phyloP scores from a whole-genome alignment of 1,284 basidiomycete genomes.

The Volvariella volvacea region DNA sequence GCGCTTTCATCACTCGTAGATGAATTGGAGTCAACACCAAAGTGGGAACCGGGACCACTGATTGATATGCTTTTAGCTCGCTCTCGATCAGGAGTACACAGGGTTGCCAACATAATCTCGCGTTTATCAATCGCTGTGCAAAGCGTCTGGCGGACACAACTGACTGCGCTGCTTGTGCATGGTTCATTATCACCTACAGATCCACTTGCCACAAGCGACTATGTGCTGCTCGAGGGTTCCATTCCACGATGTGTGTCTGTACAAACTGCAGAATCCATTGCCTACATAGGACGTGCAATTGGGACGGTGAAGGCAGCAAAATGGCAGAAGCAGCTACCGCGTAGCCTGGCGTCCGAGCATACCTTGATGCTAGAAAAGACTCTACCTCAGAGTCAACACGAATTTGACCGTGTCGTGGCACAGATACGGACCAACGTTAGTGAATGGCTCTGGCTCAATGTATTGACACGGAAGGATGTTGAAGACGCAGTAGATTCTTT shows the following conservation, averaged over 20 bases:
- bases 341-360: slow-evolving; percentile 55
- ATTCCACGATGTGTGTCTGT: slow-evolving; percentile 70
- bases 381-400: slow-evolving; percentile 66
- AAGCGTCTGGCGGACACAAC: slow-evolving; percentile 71
- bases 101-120: slow-evolving; percentile 63
- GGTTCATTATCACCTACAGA: slow-evolving; percentile 58
- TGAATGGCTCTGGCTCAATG: slow-evolving; percentile 90
- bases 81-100: slow-evolving; percentile 70
- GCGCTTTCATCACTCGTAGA: slow-evolving; percentile 59
- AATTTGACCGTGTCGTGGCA: slow-evolving; percentile 67
- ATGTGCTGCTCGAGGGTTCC: slow-evolving; percentile 50
- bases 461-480: slow-evolving; percentile 78
- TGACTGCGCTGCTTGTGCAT: slow-evolving; percentile 74
- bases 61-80: slow-evolving; percentile 70
- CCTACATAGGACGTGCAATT: slow-evolving; percentile 83
- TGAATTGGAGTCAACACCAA: slow-evolving; percentile 45
- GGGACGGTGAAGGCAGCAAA: slow-evolving; percentile 77
- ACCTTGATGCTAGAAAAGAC: slow-evolving; percentile 58
- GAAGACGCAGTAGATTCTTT: slow-evolving; percentile 43
- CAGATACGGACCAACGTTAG: slow-evolving; percentile 69
- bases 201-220: slow-evolving; percentile 50
- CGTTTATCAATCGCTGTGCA: slow-evolving; percentile 69
- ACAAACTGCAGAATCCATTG: slow-evolving; percentile 72
- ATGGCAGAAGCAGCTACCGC: slow-evolving; percentile 71
- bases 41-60: slow-evolving; percentile 68